Conservation (phyloP, 1,284 basidiomycete genomes). For the Fomes fomentarius region DNA sequence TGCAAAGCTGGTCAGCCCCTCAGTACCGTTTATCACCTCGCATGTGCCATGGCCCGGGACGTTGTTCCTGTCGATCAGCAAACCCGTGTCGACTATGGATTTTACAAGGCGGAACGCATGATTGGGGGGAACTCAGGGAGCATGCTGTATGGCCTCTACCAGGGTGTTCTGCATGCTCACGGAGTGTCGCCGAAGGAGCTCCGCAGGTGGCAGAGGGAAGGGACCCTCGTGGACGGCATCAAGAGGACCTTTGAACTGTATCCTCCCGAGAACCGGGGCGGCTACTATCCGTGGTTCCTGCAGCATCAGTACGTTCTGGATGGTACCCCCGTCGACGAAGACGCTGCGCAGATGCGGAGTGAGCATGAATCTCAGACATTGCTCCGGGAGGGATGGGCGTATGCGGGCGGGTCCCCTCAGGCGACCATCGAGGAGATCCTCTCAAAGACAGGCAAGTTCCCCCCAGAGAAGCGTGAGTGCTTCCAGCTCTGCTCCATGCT, state of each 20-base stretch:
- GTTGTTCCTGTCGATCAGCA: conserved; percentile 34
- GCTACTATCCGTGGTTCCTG: conserved; percentile 40
- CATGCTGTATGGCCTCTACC: conserved; percentile 38
- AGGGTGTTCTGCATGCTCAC: conserved; percentile 29
- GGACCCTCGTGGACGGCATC: conserved; percentile 38
- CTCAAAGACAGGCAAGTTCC: conserved; percentile 3
- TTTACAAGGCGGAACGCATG: conserved; percentile 26
- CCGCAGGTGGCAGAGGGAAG: conserved; percentile 36
- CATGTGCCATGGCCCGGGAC: conserved; percentile 27
- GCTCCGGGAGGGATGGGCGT: conserved; percentile 5
- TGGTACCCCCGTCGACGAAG: background rate
- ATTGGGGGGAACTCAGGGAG: background rate
- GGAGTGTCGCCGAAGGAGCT: conserved; percentile 31
- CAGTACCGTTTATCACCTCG: conserved; percentile 38
- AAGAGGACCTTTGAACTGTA: conserved; percentile 32
- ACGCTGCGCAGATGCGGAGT: background rate
- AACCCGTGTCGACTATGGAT: conserved; percentile 41
- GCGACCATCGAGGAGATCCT: conserved; percentile 10
- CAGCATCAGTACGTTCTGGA: conserved; percentile 37
- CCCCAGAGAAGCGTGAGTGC: conserved; percentile 14
- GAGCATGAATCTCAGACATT: background rate
- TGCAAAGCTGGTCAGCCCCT: conserved; percentile 35
- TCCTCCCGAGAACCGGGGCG: conserved; percentile 16
- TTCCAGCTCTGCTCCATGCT: conserved; percentile 17
- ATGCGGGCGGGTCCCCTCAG: conserved; percentile 8